A percentile compares a stretch with the other conserved stretches of the same genome.
phyloP scores from a whole-genome alignment of 495 filamentous ascomycete genomes.

The Trichoderma orchidacearum region DNA sequence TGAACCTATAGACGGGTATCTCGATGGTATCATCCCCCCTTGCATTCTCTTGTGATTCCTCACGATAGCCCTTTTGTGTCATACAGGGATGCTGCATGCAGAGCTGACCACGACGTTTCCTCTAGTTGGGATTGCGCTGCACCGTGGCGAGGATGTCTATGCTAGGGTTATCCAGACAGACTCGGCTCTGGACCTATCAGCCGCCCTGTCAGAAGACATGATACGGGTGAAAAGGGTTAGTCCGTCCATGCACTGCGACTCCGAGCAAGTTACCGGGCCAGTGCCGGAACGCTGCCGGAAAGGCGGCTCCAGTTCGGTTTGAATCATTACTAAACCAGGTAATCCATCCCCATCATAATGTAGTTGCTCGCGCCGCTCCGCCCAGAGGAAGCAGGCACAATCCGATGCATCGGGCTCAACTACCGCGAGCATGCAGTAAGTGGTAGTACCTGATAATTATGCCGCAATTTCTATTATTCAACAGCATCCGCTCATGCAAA shows the following conservation, averaged over 20 bases:
- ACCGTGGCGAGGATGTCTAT: background rate
- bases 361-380: background rate
- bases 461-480: too few species aligned
- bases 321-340: too few species aligned
- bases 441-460: too few species aligned
- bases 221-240: background rate
- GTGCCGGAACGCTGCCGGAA: too few species aligned
- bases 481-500: too few species aligned
- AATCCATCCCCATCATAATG: too few species aligned
- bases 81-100: background rate
- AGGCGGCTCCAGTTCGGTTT: too few species aligned
- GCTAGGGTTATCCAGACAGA: background rate
- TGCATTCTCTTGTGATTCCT: background rate
- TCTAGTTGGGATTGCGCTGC: background rate
- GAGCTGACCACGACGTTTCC: background rate
- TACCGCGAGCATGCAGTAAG: constrained; percentile 9
- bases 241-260: too few species aligned
- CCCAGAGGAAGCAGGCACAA: background rate
- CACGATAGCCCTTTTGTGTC: too few species aligned
- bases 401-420: constrained; percentile 11
- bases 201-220: background rate
- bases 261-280: too few species aligned
- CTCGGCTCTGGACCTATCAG: background rate
- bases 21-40: background rate
- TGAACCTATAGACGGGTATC: background rate